These are phyloP conservation scores for Pestalotiopsis sp. DNA, from an alignment of 2,329 filamentous ascomycete genomes.

Conservation along the genomic window DNA sequence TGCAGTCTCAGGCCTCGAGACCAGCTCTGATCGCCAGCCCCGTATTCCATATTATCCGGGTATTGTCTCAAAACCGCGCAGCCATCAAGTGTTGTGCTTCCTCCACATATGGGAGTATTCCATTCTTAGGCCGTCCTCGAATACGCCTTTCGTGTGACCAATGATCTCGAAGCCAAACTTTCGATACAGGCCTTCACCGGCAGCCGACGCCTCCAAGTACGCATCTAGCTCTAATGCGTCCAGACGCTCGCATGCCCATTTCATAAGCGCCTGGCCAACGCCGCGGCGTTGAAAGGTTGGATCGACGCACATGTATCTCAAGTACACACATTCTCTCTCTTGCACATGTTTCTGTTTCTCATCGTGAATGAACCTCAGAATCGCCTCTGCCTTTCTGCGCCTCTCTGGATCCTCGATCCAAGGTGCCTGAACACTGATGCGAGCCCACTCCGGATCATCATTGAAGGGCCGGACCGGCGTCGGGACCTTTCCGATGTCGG, in stretches of 20 bases:
- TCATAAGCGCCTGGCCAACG: not conserved
- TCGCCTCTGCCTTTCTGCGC: not conserved
- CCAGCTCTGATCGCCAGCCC: no score
- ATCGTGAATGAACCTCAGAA: not conserved
- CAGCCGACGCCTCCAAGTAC: conserved; percentile 6
- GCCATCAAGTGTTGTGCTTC: not conserved
- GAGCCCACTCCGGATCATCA: not conserved
- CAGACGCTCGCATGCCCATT: not conserved
- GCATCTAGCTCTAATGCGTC: not conserved
- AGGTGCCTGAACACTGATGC: not conserved
- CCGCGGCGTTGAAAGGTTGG: conserved; percentile 1
- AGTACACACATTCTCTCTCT: not conserved
- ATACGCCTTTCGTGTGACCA: not conserved
- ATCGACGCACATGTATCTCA: conserved; percentile 11
- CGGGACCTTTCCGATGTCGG: not conserved
- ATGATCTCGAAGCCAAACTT: conserved; percentile 2
- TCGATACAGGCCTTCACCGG: not conserved
- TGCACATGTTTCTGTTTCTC: not conserved
- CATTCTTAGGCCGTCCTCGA: not conserved
- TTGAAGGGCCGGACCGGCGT: not conserved
- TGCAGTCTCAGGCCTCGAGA: not conserved
- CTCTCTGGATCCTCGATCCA: not conserved
- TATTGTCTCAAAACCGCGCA: not conserved
- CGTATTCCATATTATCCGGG: not conserved
- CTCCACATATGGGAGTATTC: conserved; percentile 6